Conservation (phyloP, 2,329 filamentous ascomycete species). For the Aspergillus sp. region DNA sequence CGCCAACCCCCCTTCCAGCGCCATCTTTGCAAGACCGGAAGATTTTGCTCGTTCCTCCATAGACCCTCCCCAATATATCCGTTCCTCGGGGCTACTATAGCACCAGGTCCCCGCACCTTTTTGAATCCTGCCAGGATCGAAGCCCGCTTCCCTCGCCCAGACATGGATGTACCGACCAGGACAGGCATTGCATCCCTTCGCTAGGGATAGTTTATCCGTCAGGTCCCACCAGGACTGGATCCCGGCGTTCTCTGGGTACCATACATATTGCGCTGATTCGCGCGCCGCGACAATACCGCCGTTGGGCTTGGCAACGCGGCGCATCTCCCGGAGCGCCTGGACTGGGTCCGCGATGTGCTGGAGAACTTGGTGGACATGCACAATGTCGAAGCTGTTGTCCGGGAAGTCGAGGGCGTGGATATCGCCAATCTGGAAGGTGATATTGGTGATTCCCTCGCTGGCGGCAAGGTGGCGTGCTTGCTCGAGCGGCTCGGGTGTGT, state of each 20-base stretch:
- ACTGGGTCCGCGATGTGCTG: conserved; percentile 48
- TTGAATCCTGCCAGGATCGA: conserved; percentile 15
- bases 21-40: conserved; percentile 22
- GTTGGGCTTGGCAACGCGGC: conserved; percentile 44
- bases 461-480: conserved; percentile 26
- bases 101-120: conserved; percentile 29
- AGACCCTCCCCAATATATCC: conserved; percentile 28
- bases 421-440: conserved; percentile 31
- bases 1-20: conserved; percentile 24
- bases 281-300: conserved; percentile 48
- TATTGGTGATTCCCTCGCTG: conserved; percentile 22
- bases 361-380: conserved; percentile 53
- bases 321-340: conserved; percentile 47
- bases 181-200: conserved; percentile 22
- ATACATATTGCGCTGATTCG: conserved; percentile 30
- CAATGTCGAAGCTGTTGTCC: conserved; percentile 50
- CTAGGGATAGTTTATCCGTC: conserved; percentile 12
- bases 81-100: conserved; percentile 24
- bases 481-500: conserved; percentile 23
- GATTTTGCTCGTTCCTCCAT: conserved; percentile 24
- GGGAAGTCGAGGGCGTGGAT: conserved; percentile 34
- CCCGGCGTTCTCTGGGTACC: conserved; percentile 25
- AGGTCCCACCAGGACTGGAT: conserved; percentile 19
- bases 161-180: conserved; percentile 23
- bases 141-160: conserved; percentile 31